phyloP scores from a whole-genome alignment of 2,329 filamentous ascomycete species.

The Aschersonia sp. region DNA sequence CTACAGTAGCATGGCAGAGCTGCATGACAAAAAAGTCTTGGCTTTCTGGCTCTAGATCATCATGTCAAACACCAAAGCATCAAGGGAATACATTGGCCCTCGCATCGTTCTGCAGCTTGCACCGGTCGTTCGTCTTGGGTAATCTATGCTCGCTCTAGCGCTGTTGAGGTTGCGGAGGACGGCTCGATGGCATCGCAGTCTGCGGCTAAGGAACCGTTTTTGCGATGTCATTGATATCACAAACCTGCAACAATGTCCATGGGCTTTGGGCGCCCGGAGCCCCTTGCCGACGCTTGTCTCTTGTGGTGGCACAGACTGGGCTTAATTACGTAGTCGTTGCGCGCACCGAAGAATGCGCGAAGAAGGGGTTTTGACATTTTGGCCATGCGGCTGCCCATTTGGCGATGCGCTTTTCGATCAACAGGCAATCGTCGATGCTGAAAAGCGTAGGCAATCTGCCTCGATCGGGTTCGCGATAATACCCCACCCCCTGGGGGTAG shows the following conservation, averaged over 20 bases:
- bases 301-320: neutral
- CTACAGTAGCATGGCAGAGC: too few species aligned
- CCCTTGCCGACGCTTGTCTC: neutral
- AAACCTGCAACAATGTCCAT: neutral
- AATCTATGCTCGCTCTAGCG: too few species aligned
- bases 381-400: constrained; percentile 2
- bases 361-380: neutral
- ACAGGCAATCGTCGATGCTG: constrained; percentile 3
- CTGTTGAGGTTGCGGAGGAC: too few species aligned
- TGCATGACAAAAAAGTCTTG: neutral
- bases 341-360: neutral
- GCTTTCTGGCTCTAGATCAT: neutral
- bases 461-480: neutral
- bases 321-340: neutral
- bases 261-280: too few species aligned
- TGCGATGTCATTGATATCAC: too few species aligned
- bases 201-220: too few species aligned
- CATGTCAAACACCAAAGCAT: neutral
- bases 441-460: constrained; percentile 1
- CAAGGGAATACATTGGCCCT: neutral
- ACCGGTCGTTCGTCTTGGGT: too few species aligned
- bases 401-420: constrained; percentile 3
- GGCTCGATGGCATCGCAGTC: too few species aligned
- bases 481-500: neutral
- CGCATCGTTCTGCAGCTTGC: too few species aligned